Evolutionary conservation across 192 early-diverging fungal species (phyloP).

Genomic region (Coemansia sp.): DNA sequence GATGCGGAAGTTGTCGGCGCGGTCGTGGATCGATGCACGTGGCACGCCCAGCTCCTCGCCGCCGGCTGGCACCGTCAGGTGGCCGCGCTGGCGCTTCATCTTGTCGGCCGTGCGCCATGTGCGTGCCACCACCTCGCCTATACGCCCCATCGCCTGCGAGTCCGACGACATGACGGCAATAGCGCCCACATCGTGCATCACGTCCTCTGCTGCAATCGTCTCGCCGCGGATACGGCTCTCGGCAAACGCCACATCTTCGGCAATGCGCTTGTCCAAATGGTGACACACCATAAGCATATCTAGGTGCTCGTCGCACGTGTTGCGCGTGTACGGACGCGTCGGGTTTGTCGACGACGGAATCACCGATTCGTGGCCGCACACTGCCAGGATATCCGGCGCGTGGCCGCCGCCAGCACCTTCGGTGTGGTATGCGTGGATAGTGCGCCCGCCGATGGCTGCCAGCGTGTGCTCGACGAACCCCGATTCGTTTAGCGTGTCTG

Average conservation of each 20-base stretch:
- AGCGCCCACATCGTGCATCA: slow-evolving; percentile 93
- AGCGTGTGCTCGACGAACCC: slow-evolving; percentile 94
- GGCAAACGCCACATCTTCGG: slow-evolving; percentile 97
- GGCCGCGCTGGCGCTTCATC: slow-evolving; percentile 84
- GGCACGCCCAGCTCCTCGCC: slow-evolving; percentile 27
- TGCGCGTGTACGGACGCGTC: slow-evolving; percentile 89
- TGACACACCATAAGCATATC: slow-evolving; percentile 99
- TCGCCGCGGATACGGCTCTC: slow-evolving; percentile 94
- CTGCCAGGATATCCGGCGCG: slow-evolving; percentile 80
- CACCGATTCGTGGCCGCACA: slow-evolving; percentile 77
- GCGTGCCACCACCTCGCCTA: slow-evolving; percentile 87
- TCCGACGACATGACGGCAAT: slow-evolving; percentile 94
- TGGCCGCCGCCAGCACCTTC: slow-evolving; percentile 97
- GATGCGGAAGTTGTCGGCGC: slow-evolving; percentile 85
- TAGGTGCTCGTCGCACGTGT: slow-evolving; percentile 97
- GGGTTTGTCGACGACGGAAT: slow-evolving; percentile 96
- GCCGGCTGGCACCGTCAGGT: slow-evolving; percentile 37
- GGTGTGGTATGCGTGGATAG: slow-evolving; percentile 95
- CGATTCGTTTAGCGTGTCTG: slow-evolving; percentile 96
- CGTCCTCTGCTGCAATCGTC: slow-evolving; percentile 95
- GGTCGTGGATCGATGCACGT: slow-evolving; percentile 39
- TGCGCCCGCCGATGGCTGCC: slow-evolving; percentile 83
- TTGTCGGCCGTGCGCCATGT: slow-evolving; percentile 97
- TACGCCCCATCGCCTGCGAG: slow-evolving; percentile 94
- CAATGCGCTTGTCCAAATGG: slow-evolving; percentile 87